Percentiles rank a stretch among this genome's conserved stretches.
These are phyloP conservation scores for Leishmania major DNA, from an alignment of 208 protist species.

Conservation along the genomic window DNA sequence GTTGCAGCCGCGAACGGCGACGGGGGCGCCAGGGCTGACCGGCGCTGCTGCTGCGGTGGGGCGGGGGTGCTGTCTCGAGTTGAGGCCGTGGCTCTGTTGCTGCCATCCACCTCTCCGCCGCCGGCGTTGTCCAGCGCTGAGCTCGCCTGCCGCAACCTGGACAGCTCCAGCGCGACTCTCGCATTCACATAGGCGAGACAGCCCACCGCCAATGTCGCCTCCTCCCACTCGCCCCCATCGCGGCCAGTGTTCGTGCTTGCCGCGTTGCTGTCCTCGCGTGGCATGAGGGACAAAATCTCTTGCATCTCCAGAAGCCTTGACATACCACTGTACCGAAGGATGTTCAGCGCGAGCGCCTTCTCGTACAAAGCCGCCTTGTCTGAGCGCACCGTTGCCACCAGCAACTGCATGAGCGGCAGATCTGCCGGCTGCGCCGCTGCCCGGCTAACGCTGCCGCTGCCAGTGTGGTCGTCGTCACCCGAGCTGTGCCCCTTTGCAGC, in stretches of 20 bases:
- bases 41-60: slow-evolving; percentile 12
- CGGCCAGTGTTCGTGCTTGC: background rate
- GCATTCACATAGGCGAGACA: slow-evolving; percentile 27
- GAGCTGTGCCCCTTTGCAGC: background rate
- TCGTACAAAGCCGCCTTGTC: slow-evolving; percentile 22
- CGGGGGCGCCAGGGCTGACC: slow-evolving; percentile 1
- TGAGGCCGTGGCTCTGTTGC: background rate
- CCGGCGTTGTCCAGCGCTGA: background rate
- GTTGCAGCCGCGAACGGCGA: background rate
- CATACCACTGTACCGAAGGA: slow-evolving; percentile 26
- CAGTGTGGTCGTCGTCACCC: background rate
- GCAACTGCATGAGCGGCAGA: slow-evolving; percentile 27
- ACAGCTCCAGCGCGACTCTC: slow-evolving; percentile 9
- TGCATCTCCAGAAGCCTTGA: slow-evolving; percentile 7
- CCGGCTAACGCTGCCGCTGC: background rate
- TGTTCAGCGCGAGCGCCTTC: slow-evolving; percentile 32
- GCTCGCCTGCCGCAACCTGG: background rate
- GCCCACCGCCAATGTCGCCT: slow-evolving; percentile 7
- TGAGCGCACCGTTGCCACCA: slow-evolving; percentile 18
- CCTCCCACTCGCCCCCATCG: slow-evolving; percentile 13
- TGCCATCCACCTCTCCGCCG: slow-evolving; percentile 2
- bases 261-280: background rate
- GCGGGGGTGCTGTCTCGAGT: background rate
- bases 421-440: slow-evolving; percentile 20
- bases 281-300: slow-evolving; percentile 16